Evolutionary conservation across 2,329 filamentous ascomycete genomes (phyloP), one percentile per base, ranked within the genome.

Genomic region (Cyphellophora attinorum): DNA sequence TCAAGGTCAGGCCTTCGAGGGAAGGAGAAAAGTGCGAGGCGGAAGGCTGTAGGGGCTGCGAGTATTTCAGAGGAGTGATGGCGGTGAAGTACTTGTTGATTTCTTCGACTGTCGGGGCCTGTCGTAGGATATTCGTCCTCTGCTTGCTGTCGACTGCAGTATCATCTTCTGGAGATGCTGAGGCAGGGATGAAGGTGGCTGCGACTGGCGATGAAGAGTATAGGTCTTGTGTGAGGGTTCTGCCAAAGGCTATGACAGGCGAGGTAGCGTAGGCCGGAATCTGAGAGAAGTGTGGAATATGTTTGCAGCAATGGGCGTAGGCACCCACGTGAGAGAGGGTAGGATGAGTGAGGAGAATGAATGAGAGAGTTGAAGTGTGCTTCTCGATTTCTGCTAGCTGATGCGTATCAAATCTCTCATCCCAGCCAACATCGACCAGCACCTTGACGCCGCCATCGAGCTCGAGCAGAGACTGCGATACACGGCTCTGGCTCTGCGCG

Each of bases 371-470:
- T 14, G 89, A 84, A 6, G 93, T 76, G 66, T 93, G 84, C 67
- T 85, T 91, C 62, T 96, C 89, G 41, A 98, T 74, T 61, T 91
- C 84, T 50, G 78, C 78, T 34, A 98, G 74, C 66, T 85, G 82
- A 42, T 74, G 73, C 19, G 76, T 74, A 54, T 93, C 82, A 56
- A 98, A 96, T 2, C 74, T 74, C 56, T 93, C 85, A 56, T 96
- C 88, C 91, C 91, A 98, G 40, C 91, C 91, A 29, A 95, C 80
- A 55, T 95, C 89, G 23, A 98, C 76, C 35, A 98, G 72, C 34
- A 98, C 77, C 60, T 96, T 96, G 62, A 98, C 81, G 39, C 89
- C 91, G 45, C 89, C 89, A 64, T 98, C 91, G 37, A 98, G 81
- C 65, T 96, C 89, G 31, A 98, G 68, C 21, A 98, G 75, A n/a